Conservation (phyloP, 2,329 filamentous ascomycete species). For the Fusarium praegraminearum region DNA sequence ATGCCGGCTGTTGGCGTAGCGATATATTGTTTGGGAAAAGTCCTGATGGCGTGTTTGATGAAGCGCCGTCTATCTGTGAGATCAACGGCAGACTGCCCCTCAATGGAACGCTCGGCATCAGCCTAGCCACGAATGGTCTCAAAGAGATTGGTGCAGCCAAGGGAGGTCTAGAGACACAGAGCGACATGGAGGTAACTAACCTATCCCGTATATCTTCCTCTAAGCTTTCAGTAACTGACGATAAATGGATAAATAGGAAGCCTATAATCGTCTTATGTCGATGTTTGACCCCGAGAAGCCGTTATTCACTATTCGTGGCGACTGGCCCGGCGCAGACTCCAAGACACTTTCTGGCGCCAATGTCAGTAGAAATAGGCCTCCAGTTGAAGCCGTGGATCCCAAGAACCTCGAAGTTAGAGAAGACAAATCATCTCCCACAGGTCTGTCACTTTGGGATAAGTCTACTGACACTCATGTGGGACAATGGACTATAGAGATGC, state of each 20-base stretch:
- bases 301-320: conserved; percentile 9
- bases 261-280: conserved; percentile 7
- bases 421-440: conserved; percentile 1
- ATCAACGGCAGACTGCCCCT: conserved; percentile 31
- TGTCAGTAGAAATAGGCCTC: neutral
- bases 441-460: conserved; percentile 13
- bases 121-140: neutral
- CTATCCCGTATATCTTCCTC: neutral
- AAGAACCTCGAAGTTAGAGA: conserved; percentile 18
- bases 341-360: conserved; percentile 1
- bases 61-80: conserved; percentile 24
- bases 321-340: conserved; percentile 29
- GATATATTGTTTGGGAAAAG: conserved; percentile 28
- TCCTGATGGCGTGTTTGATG: neutral
- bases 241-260: neutral
- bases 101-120: conserved; percentile 15
- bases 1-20: conserved; percentile 31
- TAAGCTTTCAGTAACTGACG: neutral
- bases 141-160: conserved; percentile 12
- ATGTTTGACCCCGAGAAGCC: conserved; percentile 19
- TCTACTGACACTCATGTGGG: neutral
- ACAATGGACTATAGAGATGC: conserved; percentile 31
- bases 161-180: conserved; percentile 6
- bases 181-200: conserved; percentile 20
- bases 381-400: conserved; percentile 11